Conservation (phyloP, 495 filamentous ascomycete genomes). For the Sabuloglossum arenarium region DNA sequence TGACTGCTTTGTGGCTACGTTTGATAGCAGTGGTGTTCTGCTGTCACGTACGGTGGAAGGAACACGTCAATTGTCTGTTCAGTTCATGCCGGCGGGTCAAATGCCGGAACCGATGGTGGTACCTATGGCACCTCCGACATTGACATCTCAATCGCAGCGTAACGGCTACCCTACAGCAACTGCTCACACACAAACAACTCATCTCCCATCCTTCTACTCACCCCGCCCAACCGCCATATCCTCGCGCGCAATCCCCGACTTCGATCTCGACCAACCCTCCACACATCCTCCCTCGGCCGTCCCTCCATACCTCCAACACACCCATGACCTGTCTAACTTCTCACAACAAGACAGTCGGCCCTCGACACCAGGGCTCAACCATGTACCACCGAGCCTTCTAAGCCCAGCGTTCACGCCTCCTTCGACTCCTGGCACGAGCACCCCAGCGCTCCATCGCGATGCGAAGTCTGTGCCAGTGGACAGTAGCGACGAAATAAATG, state of each 20-base stretch:
- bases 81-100: no score
- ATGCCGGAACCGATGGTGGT: not conserved
- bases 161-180: not conserved
- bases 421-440: conserved; percentile 16
- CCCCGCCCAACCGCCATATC: not conserved
- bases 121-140: not conserved
- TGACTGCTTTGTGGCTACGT: no score
- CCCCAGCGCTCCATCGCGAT: conserved; percentile 10
- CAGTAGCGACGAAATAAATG: not conserved
- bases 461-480: conserved; percentile 12
- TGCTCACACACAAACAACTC: not conserved
- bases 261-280: not conserved
- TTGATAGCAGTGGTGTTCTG: no score
- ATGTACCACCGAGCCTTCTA: conserved; percentile 14
- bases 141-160: not conserved
- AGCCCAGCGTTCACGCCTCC: conserved; percentile 25
- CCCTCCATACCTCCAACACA: not conserved
- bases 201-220: not conserved
- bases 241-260: not conserved
- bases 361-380: not conserved
- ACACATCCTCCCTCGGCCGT: not conserved
- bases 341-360: not conserved
- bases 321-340: not conserved
- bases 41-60: no score
- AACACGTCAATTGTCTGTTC: no score